Evolutionary conservation across 2,329 filamentous ascomycete species (phyloP), one percentile per base, ranked within the genome.

Genomic region (Zasmidium angulare): DNA sequence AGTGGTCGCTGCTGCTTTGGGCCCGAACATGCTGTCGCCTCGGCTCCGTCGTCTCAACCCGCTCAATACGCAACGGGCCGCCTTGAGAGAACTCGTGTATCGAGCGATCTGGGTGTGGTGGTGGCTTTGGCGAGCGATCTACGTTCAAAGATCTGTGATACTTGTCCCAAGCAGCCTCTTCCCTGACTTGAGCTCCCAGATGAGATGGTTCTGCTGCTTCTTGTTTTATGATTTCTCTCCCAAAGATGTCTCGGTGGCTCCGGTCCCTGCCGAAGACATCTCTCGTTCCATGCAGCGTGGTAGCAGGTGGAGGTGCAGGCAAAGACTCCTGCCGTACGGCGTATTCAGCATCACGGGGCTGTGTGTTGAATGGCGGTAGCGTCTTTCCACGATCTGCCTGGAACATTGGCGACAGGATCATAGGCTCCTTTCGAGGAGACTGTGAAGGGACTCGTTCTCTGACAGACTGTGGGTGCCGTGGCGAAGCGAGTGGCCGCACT

Each of bases 31-130:
- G 36, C n/a, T 43, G 36, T 4, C 11, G n/a, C n/a, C 4, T 58
- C 52, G 54, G 46, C 17, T 57, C 55, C 2, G 51, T 43, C 26
- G 62, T 54, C 11, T 58, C 53, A 21, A 65, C 54, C n/a, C 61
- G 55, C 50, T 54, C 61, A 29, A 65, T 65, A 21, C 59, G 62
- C 47, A 64, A 49, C 46, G 63, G 63, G 12, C 63, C 61, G 23
- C 43, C 49, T 21, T 46, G 55, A 11, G 62, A 63, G 52, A 61
- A 63, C 12, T 63, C 60, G 46, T 66, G 62, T 2, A 63, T 12
- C 26, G 56, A 24, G 19, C 58, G 59, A 50, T 58, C 52, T 22
- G 49, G 20, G 21, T 24, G 22, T 20, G 46, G 47, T 31, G 58
- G 20, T 19, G 36, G 46, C 43, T 51, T 53, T 29, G 47, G 29